Percentiles rank a stretch among this genome's conserved stretches.
These are phyloP conservation scores for Talaromyces atroroseus DNA, from an alignment of 2,329 filamentous ascomycete species.

Conservation along the genomic window DNA sequence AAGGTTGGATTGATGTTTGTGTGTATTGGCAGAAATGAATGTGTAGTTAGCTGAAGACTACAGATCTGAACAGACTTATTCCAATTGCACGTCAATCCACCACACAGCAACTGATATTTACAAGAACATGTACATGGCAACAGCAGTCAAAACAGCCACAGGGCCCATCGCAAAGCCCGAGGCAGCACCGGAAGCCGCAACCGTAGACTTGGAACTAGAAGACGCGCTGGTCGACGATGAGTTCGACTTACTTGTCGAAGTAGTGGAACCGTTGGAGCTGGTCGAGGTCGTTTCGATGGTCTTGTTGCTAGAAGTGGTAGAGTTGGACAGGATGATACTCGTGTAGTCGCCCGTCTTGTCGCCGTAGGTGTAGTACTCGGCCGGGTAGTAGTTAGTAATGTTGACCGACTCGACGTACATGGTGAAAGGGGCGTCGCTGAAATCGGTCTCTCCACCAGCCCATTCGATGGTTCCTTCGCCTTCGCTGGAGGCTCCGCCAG, in stretches of 20 bases:
- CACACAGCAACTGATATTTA: neutral
- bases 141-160: neutral
- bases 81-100: too few relatives aligned
- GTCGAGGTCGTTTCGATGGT: neutral
- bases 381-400: slow-evolving; percentile 53
- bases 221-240: neutral
- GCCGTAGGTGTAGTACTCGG: slow-evolving; percentile 59
- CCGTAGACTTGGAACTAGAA: neutral
- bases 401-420: slow-evolving; percentile 66
- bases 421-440: slow-evolving; percentile 59
- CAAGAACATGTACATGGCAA: neutral
- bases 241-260: neutral
- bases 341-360: slow-evolving; percentile 58
- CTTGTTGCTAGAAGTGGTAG: neutral
- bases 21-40: too few relatives aligned
- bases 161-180: neutral
- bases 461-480: slow-evolving; percentile 54
- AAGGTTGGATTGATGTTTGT: neutral
- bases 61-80: too few relatives aligned
- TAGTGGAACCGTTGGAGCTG: neutral
- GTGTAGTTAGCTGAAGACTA: too few relatives aligned
- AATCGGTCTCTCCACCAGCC: slow-evolving; percentile 67
- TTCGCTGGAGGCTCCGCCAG: slow-evolving; percentile 51
- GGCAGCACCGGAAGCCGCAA: neutral
- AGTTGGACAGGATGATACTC: slow-evolving; percentile 50